phyloP scores from a whole-genome alignment of 768 basidiomycete genomes.

The Auricularia cornea region DNA sequence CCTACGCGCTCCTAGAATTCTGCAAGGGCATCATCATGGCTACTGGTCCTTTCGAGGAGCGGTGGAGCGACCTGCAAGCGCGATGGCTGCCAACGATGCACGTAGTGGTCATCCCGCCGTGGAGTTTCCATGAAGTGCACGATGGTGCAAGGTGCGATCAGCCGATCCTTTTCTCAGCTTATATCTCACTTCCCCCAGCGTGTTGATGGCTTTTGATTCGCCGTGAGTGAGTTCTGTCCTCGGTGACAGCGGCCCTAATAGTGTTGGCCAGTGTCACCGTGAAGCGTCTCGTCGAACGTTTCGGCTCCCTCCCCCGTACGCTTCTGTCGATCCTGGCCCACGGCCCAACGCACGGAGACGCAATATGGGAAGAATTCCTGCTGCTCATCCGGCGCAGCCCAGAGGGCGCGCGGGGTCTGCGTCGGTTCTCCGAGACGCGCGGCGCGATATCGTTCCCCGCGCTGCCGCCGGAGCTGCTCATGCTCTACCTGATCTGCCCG shows the following conservation, averaged over 20 bases:
- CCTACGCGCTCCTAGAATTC: neutral
- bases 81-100: neutral
- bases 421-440: neutral
- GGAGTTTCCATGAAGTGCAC: neutral
- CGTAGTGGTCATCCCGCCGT: neutral
- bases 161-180: neutral
- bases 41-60: neutral
- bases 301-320: neutral
- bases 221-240: neutral
- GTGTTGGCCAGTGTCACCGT: neutral
- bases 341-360: neutral
- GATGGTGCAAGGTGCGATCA: neutral
- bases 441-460: neutral
- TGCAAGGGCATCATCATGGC: neutral
- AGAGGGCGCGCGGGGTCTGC: neutral
- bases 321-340: neutral
- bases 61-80: neutral
- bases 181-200: neutral
- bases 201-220: neutral
- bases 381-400: neutral
- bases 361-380: neutral
- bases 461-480: neutral
- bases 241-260: neutral
- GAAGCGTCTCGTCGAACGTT: neutral
- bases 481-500: neutral